phyloP scores from a whole-genome alignment of 2,329 filamentous ascomycete species.

The Claviceps paspali region DNA sequence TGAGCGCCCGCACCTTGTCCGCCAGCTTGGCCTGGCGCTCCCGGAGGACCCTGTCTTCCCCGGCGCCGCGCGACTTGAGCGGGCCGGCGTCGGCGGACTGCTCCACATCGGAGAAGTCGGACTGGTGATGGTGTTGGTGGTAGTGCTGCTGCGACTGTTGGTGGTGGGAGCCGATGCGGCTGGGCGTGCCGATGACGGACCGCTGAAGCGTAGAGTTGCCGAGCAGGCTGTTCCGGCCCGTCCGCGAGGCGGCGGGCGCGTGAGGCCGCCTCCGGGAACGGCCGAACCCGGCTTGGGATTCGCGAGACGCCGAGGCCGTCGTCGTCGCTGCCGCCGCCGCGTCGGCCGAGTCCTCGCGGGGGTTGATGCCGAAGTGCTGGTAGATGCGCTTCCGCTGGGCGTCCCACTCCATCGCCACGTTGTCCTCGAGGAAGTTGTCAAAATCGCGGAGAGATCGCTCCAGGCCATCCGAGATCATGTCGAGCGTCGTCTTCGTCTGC shows the following conservation, averaged over 20 bases:
- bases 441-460: conserved; percentile 83
- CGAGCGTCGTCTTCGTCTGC: conserved; percentile 78
- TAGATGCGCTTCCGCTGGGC: conserved; percentile 86
- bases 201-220: conserved; percentile 55
- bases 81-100: conserved; percentile 35
- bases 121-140: no score
- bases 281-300: conserved; percentile 42
- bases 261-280: conserved; percentile 36
- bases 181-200: conserved; percentile 75
- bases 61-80: conserved; percentile 28
- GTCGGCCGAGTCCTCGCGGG: conserved; percentile 30
- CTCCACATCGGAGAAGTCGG: conserved; percentile 55
- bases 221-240: conserved; percentile 34
- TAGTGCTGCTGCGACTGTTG: no score
- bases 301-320: conserved; percentile 26
- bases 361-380: conserved; percentile 82
- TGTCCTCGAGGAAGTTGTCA: conserved; percentile 85
- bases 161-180: conserved; percentile 46
- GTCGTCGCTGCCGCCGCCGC: conserved; percentile 13
- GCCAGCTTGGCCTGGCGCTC: conserved; percentile 76
- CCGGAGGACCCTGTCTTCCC: conserved; percentile 60
- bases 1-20: conserved; percentile 65
- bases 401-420: conserved; percentile 91
- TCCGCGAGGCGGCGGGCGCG: conserved; percentile 25
- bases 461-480: conserved; percentile 83